Percentiles rank a stretch among this genome's conserved stretches.
phyloP scores from a whole-genome alignment of 148 eudicot species.

The Rhododendron williamsianum region DNA sequence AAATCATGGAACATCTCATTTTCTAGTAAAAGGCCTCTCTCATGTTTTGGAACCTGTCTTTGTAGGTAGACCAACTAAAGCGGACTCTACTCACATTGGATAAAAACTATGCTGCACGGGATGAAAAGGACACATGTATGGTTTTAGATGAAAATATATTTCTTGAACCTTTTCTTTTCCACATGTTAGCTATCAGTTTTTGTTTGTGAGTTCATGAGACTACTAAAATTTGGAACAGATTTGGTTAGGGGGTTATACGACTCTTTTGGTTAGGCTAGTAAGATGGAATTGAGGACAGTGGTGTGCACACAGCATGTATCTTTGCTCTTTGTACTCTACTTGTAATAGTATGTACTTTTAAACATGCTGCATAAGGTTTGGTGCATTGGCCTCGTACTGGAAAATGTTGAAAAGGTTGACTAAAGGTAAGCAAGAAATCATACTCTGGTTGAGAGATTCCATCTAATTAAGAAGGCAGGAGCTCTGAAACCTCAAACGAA shows the following conservation, averaged over 20 bases:
- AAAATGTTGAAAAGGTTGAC: background rate
- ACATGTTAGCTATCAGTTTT: background rate
- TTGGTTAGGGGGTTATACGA: background rate
- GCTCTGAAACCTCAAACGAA: background rate
- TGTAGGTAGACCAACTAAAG: conserved; percentile 59
- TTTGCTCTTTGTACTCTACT: background rate
- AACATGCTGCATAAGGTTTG: background rate
- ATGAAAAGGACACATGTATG: conserved; percentile 80
- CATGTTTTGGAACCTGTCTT: background rate
- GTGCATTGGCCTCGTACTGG: background rate
- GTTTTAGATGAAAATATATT: background rate
- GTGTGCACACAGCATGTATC: background rate
- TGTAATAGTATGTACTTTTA: background rate
- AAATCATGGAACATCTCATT: background rate
- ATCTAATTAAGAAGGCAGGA: background rate
- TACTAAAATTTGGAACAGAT: background rate
- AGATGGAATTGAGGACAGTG: background rate
- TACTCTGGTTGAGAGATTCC: background rate
- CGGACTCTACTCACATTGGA: conserved; percentile 57
- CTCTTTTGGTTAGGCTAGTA: background rate
- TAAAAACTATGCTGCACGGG: conserved; percentile 81
- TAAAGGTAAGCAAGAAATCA: background rate
- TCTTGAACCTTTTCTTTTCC: background rate
- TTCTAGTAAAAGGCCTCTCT: background rate
- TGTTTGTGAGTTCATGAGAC: background rate